Percentiles rank a stretch among this genome's conserved stretches.
These are phyloP conservation scores for Ganoderma boninense DNA, from an alignment of 1,284 basidiomycete species.

Conservation along the genomic window DNA sequence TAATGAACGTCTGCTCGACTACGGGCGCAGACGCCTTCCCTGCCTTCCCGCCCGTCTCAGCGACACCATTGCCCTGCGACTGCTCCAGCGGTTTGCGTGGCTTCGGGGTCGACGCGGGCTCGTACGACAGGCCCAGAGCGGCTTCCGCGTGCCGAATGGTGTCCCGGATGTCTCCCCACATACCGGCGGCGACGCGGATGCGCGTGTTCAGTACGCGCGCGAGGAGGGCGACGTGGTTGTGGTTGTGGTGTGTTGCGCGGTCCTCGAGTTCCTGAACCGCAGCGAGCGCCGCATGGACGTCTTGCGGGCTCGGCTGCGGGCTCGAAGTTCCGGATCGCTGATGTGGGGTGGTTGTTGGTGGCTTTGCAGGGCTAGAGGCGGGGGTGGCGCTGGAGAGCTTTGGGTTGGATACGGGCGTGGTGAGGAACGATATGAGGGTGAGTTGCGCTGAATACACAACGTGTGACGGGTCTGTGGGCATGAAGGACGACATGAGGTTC, in stretches of 20 bases:
- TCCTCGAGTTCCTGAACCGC: constrained; percentile 53
- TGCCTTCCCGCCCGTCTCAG: constrained; percentile 4
- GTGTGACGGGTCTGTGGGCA: constrained; percentile 57
- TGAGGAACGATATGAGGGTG: constrained; percentile 54
- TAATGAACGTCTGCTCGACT: constrained; percentile 40
- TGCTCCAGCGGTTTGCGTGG: constrained; percentile 27
- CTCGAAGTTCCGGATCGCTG: constrained; percentile 19
- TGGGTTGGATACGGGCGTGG: constrained; percentile 39
- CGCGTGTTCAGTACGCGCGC: constrained; percentile 59
- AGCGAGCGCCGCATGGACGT: constrained; percentile 51
- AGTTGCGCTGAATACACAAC: constrained; percentile 63
- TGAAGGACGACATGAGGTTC: constrained; percentile 58
- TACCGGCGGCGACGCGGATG: constrained; percentile 56
- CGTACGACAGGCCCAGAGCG: constrained; percentile 52
- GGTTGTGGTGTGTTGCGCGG: constrained; percentile 49
- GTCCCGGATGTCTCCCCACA: constrained; percentile 59
- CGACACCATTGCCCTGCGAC: constrained; percentile 15
- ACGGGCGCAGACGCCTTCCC: constrained; percentile 14
- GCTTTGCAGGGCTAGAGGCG: constrained; percentile 4
- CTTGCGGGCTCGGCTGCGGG: constrained; percentile 36
- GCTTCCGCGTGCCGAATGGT: constrained; percentile 56
- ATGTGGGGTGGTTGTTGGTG: constrained; percentile 14
- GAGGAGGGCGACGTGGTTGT: constrained; percentile 55
- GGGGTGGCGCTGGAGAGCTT: constrained; percentile 17
- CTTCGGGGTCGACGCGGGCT: constrained; percentile 36